phyloP scores from a whole-genome alignment of 768 basidiomycete genomes.

The Mycena floridula region DNA sequence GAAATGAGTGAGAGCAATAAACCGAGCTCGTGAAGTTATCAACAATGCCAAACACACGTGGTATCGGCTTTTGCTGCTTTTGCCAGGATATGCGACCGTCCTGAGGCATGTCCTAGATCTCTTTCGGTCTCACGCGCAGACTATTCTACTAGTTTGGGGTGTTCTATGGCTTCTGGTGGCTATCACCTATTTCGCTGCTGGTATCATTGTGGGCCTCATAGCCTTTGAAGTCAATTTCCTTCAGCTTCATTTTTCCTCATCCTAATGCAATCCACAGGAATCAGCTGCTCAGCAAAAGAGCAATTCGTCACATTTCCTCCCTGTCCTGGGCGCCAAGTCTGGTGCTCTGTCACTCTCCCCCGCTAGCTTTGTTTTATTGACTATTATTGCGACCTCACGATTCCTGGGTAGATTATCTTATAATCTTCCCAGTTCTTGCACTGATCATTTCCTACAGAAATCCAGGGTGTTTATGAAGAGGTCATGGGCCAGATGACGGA shows the following conservation, averaged over 20 bases:
- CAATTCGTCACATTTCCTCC: constrained; percentile 51
- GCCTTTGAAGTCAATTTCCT: constrained; percentile 66
- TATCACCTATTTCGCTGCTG: constrained; percentile 66
- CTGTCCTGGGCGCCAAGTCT: constrained; percentile 42
- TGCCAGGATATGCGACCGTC: constrained; percentile 81
- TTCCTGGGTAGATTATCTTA: no score
- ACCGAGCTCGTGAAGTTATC: no score
- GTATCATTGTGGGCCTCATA: constrained; percentile 70
- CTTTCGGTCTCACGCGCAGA: not conserved
- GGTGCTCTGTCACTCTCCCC: constrained; percentile 14
- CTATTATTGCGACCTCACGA: no score
- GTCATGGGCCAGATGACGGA: no score
- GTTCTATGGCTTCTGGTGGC: constrained; percentile 81
- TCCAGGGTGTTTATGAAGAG: no score
- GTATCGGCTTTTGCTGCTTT: constrained; percentile 86
- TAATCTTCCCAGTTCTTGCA: no score
- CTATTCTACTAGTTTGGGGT: constrained; percentile 63
- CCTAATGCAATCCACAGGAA: constrained; percentile 33
- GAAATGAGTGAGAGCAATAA: no score
- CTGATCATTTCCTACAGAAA: no score
- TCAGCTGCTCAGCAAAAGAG: constrained; percentile 48
- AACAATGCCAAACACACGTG: no score
- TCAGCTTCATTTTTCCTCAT: not conserved
- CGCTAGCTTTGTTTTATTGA: constrained; percentile 12
- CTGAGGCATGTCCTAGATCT: constrained; percentile 39